Conservation (phyloP, 1,284 basidiomycete species). For the Neotropicomus parvogracilis region DNA sequence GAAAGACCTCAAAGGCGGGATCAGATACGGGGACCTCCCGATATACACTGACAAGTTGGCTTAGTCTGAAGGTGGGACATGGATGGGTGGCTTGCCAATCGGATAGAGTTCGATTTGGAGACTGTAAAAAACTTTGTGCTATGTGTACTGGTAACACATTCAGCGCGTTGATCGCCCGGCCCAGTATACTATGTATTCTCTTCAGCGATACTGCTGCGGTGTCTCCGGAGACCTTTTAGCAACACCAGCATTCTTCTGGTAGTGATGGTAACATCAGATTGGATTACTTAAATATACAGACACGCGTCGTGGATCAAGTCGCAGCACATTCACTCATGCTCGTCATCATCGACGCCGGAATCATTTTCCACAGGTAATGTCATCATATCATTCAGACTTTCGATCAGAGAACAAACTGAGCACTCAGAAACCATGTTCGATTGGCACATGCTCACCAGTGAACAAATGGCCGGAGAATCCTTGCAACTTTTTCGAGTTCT, state of each 20-base stretch:
- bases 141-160: constrained; percentile 14
- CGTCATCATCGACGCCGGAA: constrained; percentile 6
- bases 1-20: constrained; percentile 15
- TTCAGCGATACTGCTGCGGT: too few relatives aligned
- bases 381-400: constrained; percentile 67
- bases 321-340: constrained; percentile 11
- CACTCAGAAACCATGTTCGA: neutral
- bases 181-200: constrained; percentile 5
- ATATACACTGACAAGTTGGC: constrained; percentile 32
- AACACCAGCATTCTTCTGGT: too few relatives aligned
- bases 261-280: too few relatives aligned
- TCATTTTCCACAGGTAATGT: constrained; percentile 39
- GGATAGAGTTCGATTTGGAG: constrained; percentile 10
- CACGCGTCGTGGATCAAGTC: constrained; percentile 6
- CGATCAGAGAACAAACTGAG: constrained; percentile 1
- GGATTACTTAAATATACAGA: neutral
- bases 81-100: neutral
- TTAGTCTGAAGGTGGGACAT: neutral
- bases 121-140: neutral
- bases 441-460: constrained; percentile 60
- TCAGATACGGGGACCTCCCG: constrained; percentile 34
- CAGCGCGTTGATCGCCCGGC: constrained; percentile 22
- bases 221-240: too few relatives aligned
- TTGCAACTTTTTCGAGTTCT: constrained; percentile 52
- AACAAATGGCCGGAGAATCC: constrained; percentile 71